Evolutionary conservation across 768 basidiomycete species (phyloP), one percentile per base, ranked within the genome.

Genomic region (Trametes punicea): DNA sequence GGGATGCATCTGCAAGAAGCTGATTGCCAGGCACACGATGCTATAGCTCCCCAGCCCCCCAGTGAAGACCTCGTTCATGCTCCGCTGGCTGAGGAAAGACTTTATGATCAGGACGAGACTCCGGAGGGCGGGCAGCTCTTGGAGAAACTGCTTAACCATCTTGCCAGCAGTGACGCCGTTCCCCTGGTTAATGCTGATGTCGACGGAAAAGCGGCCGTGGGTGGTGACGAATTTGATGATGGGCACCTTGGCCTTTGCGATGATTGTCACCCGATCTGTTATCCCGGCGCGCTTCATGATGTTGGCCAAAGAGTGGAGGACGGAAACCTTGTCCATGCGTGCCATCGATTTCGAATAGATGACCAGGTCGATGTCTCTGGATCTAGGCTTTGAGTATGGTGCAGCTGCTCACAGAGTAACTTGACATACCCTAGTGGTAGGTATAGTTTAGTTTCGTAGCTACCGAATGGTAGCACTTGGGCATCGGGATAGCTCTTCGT

Each of bases 61-160:
- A 0, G 88, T 90, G 69, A 87, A 98, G n/a, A 98, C 96, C 70
- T 98, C 97, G 69, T 99, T 98, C 93, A 98, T 90, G 26, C 83
- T 82, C 36, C 95, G 78, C 68, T 97, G 93, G 61, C 78, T 81
- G 51, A 98, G 77, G 71, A 97, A 98, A 2, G 88, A 81, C 72
- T 98, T 99, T 60, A 90, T 87, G 58, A 96, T 83, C 68, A 98
- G 73, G 33, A 98, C 85, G 34, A 99, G 83, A 53, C 81, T 82
- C 30, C 88, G 82, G n/a, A 94, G 73, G 0, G 91, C 93, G 20
- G 88, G 81, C 46, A 93, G 77, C 52, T 89, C 76, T 39, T 78
- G 74, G 36, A 96, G 74, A 67, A 95, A 93, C 2, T 85, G 81
- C 42, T 87, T 88, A 65, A 98, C 82, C 55, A 95, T 87, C 39